phyloP scores from a whole-genome alignment of 805 yeast genomes.

The Saturnispora hagleri region DNA sequence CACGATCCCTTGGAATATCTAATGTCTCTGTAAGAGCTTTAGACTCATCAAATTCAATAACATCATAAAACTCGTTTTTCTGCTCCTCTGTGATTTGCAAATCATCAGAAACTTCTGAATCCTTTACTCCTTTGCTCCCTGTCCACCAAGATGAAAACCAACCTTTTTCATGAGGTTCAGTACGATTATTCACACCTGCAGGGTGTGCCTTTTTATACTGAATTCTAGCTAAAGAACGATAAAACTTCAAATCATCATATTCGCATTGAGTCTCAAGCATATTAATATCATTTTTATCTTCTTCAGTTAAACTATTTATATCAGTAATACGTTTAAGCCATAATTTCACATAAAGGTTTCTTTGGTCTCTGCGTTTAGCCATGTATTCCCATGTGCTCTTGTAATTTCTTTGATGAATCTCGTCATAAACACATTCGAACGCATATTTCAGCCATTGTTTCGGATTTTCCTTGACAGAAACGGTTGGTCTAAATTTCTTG shows the following conservation, averaged over 20 bases:
- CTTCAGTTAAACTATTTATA: conserved; percentile 24
- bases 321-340: conserved; percentile 50
- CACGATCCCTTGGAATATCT: conserved; percentile 65
- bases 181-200: conserved; percentile 2
- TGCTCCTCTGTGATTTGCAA: conserved; percentile 75
- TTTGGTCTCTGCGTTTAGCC: conserved; percentile 58
- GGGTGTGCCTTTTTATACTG: conserved; percentile 40
- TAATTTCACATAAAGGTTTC: conserved; percentile 54
- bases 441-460: conserved; percentile 76
- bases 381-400: conserved; percentile 88
- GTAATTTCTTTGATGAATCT: conserved; percentile 71
- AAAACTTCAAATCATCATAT: conserved; percentile 77
- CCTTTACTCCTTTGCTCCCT: conserved; percentile 13
- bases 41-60: conserved; percentile 81
- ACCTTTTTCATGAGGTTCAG: conserved; percentile 29
- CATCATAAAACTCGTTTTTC: conserved; percentile 79
- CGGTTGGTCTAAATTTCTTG: conserved; percentile 58
- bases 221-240: conserved; percentile 68
- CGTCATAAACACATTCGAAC: conserved; percentile 63
- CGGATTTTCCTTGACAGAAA: conserved; percentile 52
- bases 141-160: conserved; percentile 74
- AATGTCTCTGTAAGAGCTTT: conserved; percentile 40
- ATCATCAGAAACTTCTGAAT: conserved; percentile 16
- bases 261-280: conserved; percentile 49
- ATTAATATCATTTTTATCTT: conserved; percentile 33